Evolutionary conservation across 1,284 basidiomycete genomes (phyloP).

Genomic region (Cutaneotrichosporon sp.): DNA sequence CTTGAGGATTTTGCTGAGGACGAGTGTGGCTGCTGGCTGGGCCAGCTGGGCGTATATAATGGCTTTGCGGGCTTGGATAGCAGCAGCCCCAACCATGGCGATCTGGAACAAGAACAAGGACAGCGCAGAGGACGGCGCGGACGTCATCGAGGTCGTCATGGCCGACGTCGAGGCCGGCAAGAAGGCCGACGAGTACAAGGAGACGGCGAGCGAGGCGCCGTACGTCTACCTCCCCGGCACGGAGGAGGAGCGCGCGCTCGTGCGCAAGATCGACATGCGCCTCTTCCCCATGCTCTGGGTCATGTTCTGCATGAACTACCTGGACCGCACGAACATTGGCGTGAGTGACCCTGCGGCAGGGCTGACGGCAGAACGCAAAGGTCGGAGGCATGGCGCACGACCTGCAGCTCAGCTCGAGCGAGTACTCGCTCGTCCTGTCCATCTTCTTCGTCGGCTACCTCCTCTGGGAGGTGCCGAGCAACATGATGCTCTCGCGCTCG

Average conservation of each 20-base stretch:
- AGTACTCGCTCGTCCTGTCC: conserved; percentile 33
- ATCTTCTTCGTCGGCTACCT: conserved; percentile 48
- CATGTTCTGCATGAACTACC: conserved; percentile 24
- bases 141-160: not conserved
- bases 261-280: conserved; percentile 52
- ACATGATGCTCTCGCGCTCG: conserved; percentile 40
- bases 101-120: not conserved
- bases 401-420: conserved; percentile 34
- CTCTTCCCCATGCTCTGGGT: conserved; percentile 50
- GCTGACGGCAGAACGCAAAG: conserved; percentile 44
- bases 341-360: too few relatives aligned
- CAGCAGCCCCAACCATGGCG: not conserved
- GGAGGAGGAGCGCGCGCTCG: conserved; percentile 46
- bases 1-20: not conserved
- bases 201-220: not conserved
- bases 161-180: not conserved
- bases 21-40: not conserved
- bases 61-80: not conserved
- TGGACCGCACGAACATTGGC: conserved; percentile 9
- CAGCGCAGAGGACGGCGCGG: not conserved
- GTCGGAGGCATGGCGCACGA: conserved; percentile 48
- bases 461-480: conserved; percentile 52
- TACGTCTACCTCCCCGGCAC: conserved; percentile 37
- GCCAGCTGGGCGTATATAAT: not conserved
- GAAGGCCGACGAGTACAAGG: not conserved